Base-by-base conservation (phyloP, 148 eudicot genomes). In the Fagopyrum homotropicum region DNA sequence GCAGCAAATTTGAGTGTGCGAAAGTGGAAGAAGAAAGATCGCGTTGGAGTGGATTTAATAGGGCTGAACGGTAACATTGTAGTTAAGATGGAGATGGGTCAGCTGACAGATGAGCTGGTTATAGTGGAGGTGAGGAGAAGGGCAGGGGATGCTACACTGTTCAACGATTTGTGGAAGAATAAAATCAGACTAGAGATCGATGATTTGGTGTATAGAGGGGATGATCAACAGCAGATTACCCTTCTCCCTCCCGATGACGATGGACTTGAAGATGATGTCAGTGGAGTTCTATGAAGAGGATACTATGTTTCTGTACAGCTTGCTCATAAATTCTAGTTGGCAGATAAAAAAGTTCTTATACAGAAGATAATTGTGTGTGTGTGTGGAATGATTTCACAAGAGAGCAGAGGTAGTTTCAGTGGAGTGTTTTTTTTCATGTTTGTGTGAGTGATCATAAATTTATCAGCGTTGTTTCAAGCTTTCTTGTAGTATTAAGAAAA, bases 101-200 rank as follows among this genome's bases (percentile, higher is more conserved):
- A 88, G 85, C 73, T 89, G 69, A 89, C 90, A 69, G 81, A 78
- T 30, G 78, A 80, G 61, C 79, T 83, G 72, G 87, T 84, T 48
- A 76, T 77, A 74, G 89, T 91, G n/a, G 87, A 82, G 70, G 80
- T 89, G 51, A 84, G 72, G 82, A 78, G 80, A 73, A 81, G 79
- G 14, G 85, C 71, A 9, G 71, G 47, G 9, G 71, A 66, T 66
- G 47, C 71, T 4, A 35, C 71, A 15, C 6, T 66, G 47, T 66
- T 66, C 46, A 35, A 40, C 30, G 71, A 66, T 2, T 14, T 66
- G 46, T 66, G 71, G 71, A 66, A 66, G 71, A 40, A 66, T 45
- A 66, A 66, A 17, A 66, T 66, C 46, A 40, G 71, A 66, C n/a
- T 66, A 14, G 46, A 66, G 45, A 17, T 66, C 30, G 46, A 66